These are phyloP conservation scores for Anaeromyces robustus DNA, from an alignment of 192 early-diverging fungal genomes.

Conservation along the genomic window DNA sequence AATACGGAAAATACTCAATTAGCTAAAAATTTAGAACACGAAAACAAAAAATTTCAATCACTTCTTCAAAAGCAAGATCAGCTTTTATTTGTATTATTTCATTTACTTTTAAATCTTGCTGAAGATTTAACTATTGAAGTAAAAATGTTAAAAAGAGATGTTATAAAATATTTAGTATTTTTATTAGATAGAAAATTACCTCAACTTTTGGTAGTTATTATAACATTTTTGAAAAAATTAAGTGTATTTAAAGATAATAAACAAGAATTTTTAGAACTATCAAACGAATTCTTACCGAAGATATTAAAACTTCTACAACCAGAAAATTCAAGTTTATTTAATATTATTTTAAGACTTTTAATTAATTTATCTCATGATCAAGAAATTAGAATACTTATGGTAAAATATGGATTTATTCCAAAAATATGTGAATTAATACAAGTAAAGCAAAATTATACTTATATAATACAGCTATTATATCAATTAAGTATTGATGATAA, in stretches of 20 bases:
- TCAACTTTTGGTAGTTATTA: conserved; percentile 24
- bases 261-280: conserved; percentile 23
- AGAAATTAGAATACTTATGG: neutral
- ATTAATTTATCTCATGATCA: neutral
- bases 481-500: conserved; percentile 25
- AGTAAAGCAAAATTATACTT: neutral
- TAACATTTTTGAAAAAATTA: conserved; percentile 33
- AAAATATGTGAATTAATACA: neutral
- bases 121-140: conserved; percentile 33
- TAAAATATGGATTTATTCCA: neutral
- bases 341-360: neutral
- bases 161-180: conserved; percentile 23
- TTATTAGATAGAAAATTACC: conserved; percentile 27
- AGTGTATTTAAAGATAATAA: conserved; percentile 36
- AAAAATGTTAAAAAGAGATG: conserved; percentile 39
- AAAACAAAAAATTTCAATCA: conserved; percentile 31
- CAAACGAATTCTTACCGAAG: conserved; percentile 11
- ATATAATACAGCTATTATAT: conserved; percentile 25
- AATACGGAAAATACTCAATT: conserved; percentile 14
- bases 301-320: conserved; percentile 15
- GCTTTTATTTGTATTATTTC: conserved; percentile 38
- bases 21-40: conserved; percentile 18
- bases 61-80: conserved; percentile 41
- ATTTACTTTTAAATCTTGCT: conserved; percentile 34
- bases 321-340: neutral